Evolutionary conservation across 306 rosid species (phyloP).

Genomic region (Prunus mume): DNA sequence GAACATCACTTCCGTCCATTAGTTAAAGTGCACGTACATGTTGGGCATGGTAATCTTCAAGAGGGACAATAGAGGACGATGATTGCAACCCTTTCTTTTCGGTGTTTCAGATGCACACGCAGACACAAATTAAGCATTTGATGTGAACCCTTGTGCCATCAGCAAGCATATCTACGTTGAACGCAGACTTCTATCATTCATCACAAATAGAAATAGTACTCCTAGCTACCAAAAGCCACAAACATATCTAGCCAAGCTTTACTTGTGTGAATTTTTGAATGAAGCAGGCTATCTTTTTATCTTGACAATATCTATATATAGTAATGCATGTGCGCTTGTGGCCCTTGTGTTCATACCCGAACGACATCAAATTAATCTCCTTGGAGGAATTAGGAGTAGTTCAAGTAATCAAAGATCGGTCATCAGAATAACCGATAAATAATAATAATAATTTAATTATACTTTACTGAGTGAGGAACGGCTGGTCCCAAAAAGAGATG

Average conservation of each 20-base stretch:
- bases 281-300: no score
- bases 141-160: neutral
- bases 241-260: no score
- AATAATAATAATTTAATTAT: neutral
- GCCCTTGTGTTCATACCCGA: no score
- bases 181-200: neutral
- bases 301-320: no score
- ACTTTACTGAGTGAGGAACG: neutral
- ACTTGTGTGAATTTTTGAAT: no score
- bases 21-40: neutral
- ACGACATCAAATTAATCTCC: neutral
- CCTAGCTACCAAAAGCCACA: no score
- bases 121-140: constrained; percentile 4
- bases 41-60: neutral
- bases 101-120: constrained; percentile 14
- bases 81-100: constrained; percentile 6
- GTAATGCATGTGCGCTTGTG: no score
- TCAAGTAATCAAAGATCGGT: neutral
- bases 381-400: neutral
- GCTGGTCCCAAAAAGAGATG: neutral
- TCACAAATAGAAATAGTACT: neutral
- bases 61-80: constrained; percentile 3
- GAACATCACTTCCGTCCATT: neutral
- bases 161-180: neutral
- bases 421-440: neutral